A percentile compares a stretch with the other conserved stretches of the same genome.
phyloP scores from a whole-genome alignment of 176 grass and related monocot species.

The Oryza glumipatula region DNA sequence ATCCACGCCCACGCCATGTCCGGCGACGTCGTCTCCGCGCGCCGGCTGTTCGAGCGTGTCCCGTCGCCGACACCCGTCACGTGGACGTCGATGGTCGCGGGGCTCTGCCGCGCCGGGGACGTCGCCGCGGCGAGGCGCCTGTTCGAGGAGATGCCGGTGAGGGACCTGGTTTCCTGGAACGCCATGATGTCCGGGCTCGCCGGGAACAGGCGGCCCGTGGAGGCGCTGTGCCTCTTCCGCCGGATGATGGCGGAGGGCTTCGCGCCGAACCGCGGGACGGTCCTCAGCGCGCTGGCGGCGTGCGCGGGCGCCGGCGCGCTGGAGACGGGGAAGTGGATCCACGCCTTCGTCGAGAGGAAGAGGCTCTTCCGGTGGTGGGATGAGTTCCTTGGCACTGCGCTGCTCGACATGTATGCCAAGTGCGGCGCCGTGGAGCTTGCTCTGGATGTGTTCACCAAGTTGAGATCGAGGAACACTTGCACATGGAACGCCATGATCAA shows the following conservation, averaged over 20 bases:
- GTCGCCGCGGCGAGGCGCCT: not conserved
- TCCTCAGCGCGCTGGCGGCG: not conserved
- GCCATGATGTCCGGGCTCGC: slow-evolving; percentile 18
- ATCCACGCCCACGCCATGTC: not conserved
- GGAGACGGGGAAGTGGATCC: slow-evolving; percentile 17
- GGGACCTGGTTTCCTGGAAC: slow-evolving; percentile 13
- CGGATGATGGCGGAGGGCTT: slow-evolving; percentile 10
- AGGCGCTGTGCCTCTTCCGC: not conserved
- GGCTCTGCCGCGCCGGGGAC: not conserved
- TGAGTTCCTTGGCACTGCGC: slow-evolving; percentile 1
- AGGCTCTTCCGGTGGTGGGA: slow-evolving; percentile 1
- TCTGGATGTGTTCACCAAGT: slow-evolving; percentile 5
- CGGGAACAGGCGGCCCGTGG: not conserved
- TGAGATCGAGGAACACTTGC: slow-evolving; percentile 1
- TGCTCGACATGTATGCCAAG: slow-evolving; percentile 19
- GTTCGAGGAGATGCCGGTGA: slow-evolving; percentile 7
- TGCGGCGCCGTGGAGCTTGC: slow-evolving; percentile 7
- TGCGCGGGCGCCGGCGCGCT: not conserved
- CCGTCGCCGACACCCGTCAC: not conserved
- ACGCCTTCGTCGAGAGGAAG: not conserved
- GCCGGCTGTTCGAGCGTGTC: not conserved
- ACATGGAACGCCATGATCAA: slow-evolving; percentile 18
- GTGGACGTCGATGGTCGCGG: slow-evolving; percentile 16
- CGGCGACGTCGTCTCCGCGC: not conserved
- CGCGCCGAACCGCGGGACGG: not conserved